Conservation (phyloP, 1,139 yeast species). For the Taphrina wiesneri region DNA sequence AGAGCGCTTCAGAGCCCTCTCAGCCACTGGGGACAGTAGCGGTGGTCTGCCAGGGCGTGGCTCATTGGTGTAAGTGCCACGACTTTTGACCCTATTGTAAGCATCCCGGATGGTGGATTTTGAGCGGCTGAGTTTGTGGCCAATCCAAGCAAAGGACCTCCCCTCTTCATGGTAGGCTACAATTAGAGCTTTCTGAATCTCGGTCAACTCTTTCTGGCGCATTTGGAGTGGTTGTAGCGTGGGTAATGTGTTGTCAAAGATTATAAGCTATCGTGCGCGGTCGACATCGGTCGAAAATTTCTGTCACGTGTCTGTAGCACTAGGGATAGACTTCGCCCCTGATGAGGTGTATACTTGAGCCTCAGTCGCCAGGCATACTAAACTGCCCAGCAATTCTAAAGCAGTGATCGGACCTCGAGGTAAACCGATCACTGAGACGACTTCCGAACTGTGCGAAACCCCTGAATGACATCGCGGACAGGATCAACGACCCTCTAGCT, state of each 20-base stretch:
- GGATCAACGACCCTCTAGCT: too few relatives aligned
- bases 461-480: too few relatives aligned
- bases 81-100: not conserved
- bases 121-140: not conserved
- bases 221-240: not conserved
- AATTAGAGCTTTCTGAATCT: not conserved
- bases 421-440: too few relatives aligned
- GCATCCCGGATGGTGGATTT: not conserved
- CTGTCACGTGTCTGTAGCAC: constrained; percentile 9
- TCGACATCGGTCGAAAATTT: not conserved
- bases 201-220: not conserved
- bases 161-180: not conserved
- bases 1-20: not conserved
- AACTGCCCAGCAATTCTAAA: too few relatives aligned
- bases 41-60: constrained; percentile 5
- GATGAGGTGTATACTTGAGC: too few relatives aligned
- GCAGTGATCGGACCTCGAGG: too few relatives aligned
- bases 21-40: not conserved
- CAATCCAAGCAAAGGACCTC: not conserved
- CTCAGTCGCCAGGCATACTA: too few relatives aligned
- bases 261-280: not conserved
- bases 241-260: not conserved
- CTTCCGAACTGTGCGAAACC: too few relatives aligned
- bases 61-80: not conserved
- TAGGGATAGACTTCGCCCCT: too few relatives aligned